These are phyloP conservation scores for Aureobasidium mangrovei DNA, from an alignment of 2,329 filamentous ascomycete genomes.

Conservation along the genomic window DNA sequence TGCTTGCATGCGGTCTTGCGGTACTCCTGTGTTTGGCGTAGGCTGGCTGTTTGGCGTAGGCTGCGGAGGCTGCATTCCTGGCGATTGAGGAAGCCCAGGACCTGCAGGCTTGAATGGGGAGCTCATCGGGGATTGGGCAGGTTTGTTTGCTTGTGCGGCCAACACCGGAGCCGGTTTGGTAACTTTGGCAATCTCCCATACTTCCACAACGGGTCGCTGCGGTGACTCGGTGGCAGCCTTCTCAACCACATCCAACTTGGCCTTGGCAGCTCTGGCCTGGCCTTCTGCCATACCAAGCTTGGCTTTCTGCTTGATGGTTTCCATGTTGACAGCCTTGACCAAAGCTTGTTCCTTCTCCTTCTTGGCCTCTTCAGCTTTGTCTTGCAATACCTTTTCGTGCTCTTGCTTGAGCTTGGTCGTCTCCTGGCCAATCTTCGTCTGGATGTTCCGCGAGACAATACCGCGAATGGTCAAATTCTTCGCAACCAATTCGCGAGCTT, in stretches of 20 bases:
- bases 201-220: conserved; percentile 70
- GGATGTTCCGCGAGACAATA: conserved; percentile 52
- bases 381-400: conserved; percentile 20
- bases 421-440: conserved; percentile 35
- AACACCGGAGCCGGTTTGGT: conserved; percentile 31
- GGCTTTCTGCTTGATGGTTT: conserved; percentile 46
- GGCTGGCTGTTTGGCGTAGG: neutral
- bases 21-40: neutral
- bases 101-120: conserved; percentile 18
- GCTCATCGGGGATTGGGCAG: conserved; percentile 16
- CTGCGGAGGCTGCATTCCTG: neutral
- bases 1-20: conserved; percentile 19
- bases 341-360: conserved; percentile 23
- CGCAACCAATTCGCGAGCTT: conserved; percentile 42
- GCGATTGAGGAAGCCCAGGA: conserved; percentile 8
- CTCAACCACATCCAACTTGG: conserved; percentile 70
- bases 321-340: conserved; percentile 21
- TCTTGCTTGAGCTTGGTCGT: conserved; percentile 31
- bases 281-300: conserved; percentile 38
- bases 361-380: conserved; percentile 17
- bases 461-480: conserved; percentile 41
- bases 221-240: conserved; percentile 80
- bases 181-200: conserved; percentile 72
- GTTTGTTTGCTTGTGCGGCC: conserved; percentile 15
- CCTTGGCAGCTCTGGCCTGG: conserved; percentile 62